Conservation (phyloP, 208 protist species). For the Leishmania tarentolae region DNA sequence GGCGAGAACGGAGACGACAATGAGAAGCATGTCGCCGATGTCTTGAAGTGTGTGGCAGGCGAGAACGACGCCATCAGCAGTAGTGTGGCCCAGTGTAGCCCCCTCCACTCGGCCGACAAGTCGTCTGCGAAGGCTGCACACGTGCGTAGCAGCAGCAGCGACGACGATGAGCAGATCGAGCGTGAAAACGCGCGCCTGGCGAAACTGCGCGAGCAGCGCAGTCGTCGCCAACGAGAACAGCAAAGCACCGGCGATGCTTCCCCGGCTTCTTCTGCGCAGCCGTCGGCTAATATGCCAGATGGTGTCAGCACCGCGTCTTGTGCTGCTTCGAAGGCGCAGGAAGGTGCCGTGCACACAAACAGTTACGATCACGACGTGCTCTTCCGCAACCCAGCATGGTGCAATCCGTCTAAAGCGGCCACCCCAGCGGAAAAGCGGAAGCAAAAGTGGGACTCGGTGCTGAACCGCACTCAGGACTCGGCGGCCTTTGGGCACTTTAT, state of each 20-base stretch:
- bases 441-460: slow-evolving; percentile 55
- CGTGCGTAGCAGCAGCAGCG: slow-evolving; percentile 12
- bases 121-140: not conserved
- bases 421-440: slow-evolving; percentile 33
- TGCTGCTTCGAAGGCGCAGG: not conserved
- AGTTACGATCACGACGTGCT: slow-evolving; percentile 75
- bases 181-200: slow-evolving; percentile 54
- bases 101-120: not conserved
- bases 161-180: slow-evolving; percentile 53
- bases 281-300: not conserved
- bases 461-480: slow-evolving; percentile 59
- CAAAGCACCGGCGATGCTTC: not conserved
- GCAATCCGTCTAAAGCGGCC: slow-evolving; percentile 10
- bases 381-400: slow-evolving; percentile 61
- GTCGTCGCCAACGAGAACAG: slow-evolving; percentile 21
- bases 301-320: not conserved
- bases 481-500: slow-evolving; percentile 61
- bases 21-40: not conserved
- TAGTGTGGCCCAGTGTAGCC: not conserved
- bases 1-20: not conserved
- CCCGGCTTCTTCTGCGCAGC: not conserved
- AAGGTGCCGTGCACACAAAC: slow-evolving; percentile 9
- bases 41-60: not conserved
- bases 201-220: slow-evolving; percentile 40
- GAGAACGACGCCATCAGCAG: not conserved